These are phyloP conservation scores for Vitis labrusca DNA, from an alignment of 164 flowering plant genomes.

Conservation along the genomic window DNA sequence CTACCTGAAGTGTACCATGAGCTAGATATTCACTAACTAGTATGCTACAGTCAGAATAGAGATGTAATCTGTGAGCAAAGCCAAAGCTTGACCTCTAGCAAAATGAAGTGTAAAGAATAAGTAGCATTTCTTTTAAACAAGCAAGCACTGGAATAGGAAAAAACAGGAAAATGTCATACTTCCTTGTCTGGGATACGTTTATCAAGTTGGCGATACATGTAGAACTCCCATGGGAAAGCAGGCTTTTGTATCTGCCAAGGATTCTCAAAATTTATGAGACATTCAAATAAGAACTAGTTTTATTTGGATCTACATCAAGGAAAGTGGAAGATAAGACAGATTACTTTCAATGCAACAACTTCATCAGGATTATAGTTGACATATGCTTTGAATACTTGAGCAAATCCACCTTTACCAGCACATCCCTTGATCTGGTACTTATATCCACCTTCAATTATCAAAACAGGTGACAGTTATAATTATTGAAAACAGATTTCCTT, in stretches of 20 bases:
- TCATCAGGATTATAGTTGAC: slow-evolving; percentile 67
- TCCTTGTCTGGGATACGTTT: slow-evolving; percentile 52
- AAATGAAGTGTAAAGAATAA: slow-evolving; percentile 13
- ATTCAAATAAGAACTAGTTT: not conserved
- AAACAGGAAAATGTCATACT: slow-evolving; percentile 37
- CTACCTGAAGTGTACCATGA: slow-evolving; percentile 90
- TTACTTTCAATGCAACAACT: slow-evolving; percentile 88
- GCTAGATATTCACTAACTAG: slow-evolving; percentile 74
- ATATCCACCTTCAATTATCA: slow-evolving; percentile 52
- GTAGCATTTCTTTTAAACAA: not conserved
- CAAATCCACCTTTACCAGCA: slow-evolving; percentile 93
- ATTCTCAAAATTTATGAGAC: slow-evolving; percentile 1
- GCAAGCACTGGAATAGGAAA: slow-evolving; percentile 4
- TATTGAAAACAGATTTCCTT: not conserved
- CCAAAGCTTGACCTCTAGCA: slow-evolving; percentile 84
- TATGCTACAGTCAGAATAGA: slow-evolving; percentile 82
- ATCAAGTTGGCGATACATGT: slow-evolving; percentile 94
- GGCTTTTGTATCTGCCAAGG: slow-evolving; percentile 85
- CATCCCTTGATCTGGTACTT: slow-evolving; percentile 95
- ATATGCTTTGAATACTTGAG: slow-evolving; percentile 83
- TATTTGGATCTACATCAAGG: not conserved
- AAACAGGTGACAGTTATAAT: not conserved
- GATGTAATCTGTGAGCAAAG: slow-evolving; percentile 71
- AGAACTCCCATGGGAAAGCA: slow-evolving; percentile 96
- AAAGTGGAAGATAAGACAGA: not conserved